Conservation (phyloP, 192 early-diverging fungal species). For the Geosiphon pyriformis region DNA sequence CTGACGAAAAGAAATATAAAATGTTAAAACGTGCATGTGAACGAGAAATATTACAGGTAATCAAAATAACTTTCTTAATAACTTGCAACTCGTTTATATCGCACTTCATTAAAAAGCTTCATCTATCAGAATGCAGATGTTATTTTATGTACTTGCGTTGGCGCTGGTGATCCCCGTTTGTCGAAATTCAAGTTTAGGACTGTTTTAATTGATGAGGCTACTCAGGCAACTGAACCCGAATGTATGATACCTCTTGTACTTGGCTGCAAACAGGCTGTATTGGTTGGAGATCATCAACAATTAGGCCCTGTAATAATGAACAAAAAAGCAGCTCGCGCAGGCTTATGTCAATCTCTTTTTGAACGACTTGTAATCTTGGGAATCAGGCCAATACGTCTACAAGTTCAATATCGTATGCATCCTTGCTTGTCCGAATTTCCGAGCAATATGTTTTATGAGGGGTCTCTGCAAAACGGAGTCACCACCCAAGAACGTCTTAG, state of each 20-base stretch:
- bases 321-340: conserved; percentile 92
- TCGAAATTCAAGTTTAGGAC: conserved; percentile 84
- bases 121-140: conserved; percentile 81
- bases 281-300: conserved; percentile 99
- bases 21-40: conserved; percentile 81
- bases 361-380: conserved; percentile 92
- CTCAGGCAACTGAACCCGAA: conserved; percentile 95
- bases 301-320: conserved; percentile 97
- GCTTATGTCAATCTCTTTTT: conserved; percentile 92
- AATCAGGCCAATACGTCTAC: conserved; percentile 87
- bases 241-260: conserved; percentile 97
- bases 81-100: background rate
- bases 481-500: conserved; percentile 86
- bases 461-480: conserved; percentile 95
- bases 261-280: conserved; percentile 91
- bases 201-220: conserved; percentile 96
- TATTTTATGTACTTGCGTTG: conserved; percentile 94
- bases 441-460: conserved; percentile 99
- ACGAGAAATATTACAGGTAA: conserved; percentile 78
- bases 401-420: conserved; percentile 99
- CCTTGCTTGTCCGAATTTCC: conserved; percentile 98
- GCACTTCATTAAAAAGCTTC: background rate
- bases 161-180: conserved; percentile 93
- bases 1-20: conserved; percentile 84
- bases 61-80: background rate